phyloP scores from a whole-genome alignment of 805 yeast species.

The Kuraishia borneana region DNA sequence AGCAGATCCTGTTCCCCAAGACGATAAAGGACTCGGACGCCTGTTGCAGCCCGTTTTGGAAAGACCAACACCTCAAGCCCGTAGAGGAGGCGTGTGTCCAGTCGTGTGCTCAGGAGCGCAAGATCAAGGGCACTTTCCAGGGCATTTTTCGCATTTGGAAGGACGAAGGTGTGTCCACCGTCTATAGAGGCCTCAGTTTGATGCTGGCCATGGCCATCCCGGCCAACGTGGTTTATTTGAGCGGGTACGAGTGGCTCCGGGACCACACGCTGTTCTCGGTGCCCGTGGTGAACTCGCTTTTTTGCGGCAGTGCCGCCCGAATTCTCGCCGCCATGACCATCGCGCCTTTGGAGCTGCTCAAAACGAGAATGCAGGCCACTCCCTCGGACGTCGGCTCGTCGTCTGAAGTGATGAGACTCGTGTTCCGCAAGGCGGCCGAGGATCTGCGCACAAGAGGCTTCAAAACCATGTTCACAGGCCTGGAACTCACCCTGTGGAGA shows the following conservation, averaged over 20 bases:
- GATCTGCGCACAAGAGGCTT: slow-evolving; percentile 50
- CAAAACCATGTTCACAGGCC: slow-evolving; percentile 66
- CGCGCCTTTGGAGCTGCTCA: slow-evolving; percentile 79
- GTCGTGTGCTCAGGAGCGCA: slow-evolving; percentile 27
- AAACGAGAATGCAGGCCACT: slow-evolving; percentile 85
- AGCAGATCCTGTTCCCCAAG: slow-evolving; percentile 41
- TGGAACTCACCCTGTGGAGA: slow-evolving; percentile 85
- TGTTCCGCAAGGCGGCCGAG: slow-evolving; percentile 14
- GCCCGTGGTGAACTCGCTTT: slow-evolving; percentile 50
- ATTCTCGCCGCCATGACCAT: slow-evolving; percentile 73
- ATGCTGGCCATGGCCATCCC: slow-evolving; percentile 87
- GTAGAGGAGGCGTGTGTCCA: slow-evolving; percentile 24
- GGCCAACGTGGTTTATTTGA: slow-evolving; percentile 84
- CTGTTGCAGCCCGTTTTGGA: slow-evolving; percentile 29
- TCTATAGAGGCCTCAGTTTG: slow-evolving; percentile 84
- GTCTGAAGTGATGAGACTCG: slow-evolving; percentile 37
- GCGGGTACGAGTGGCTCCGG: slow-evolving; percentile 82
- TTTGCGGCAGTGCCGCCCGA: slow-evolving; percentile 83
- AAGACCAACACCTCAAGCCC: slow-evolving; percentile 4
- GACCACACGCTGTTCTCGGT: slow-evolving; percentile 44
- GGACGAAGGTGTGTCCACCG: slow-evolving; percentile 63
- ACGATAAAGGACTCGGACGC: slow-evolving; percentile 12
- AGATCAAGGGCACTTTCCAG: slow-evolving; percentile 2
- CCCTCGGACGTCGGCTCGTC: slow-evolving; percentile 29
- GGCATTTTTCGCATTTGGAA: slow-evolving; percentile 34